Evolutionary conservation across 345 rosid species (phyloP).

Genomic region (Citropsis articulata): DNA sequence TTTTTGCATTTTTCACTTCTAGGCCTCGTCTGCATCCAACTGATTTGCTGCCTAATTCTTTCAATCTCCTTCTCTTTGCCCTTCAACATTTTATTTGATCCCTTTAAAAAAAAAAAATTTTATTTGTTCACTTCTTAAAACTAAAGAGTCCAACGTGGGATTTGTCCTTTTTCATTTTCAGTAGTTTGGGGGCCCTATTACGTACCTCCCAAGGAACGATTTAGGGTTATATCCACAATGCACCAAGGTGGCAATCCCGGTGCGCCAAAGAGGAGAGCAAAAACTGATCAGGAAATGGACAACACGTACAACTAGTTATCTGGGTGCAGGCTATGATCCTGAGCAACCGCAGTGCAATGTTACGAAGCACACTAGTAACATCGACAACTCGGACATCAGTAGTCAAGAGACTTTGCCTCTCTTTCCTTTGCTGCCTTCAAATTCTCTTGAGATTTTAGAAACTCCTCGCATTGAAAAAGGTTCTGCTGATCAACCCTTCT

Average conservation of each 20-base stretch:
- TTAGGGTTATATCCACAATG: conserved; percentile 36
- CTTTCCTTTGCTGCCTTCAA: conserved; percentile 36
- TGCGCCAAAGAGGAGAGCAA: conserved; percentile 30
- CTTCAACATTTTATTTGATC: background rate
- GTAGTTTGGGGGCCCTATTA: conserved; percentile 40
- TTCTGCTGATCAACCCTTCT: conserved; percentile 23
- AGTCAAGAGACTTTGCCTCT: conserved; percentile 40
- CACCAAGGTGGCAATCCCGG: conserved; percentile 21
- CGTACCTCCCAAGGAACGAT: conserved; percentile 34
- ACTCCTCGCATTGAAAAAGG: conserved; percentile 4
- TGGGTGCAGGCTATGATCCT: conserved; percentile 1
- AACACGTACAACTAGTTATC: conserved; percentile 6
- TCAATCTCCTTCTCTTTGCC: background rate
- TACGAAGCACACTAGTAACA: background rate
- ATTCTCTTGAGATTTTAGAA: conserved; percentile 8
- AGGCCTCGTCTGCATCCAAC: background rate
- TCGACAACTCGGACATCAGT: background rate
- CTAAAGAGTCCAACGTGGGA: background rate
- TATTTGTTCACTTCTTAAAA: background rate
- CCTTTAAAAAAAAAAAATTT: too few relatives aligned
- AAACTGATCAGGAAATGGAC: conserved; percentile 12
- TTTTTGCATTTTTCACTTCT: background rate
- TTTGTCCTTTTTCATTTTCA: conserved; percentile 1
- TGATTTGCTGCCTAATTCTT: background rate
- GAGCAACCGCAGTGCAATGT: background rate